Percentiles rank a stretch among this genome's conserved stretches.
Conservation (phyloP, 148 eudicot species). For the Chenopodium suecicum region DNA sequence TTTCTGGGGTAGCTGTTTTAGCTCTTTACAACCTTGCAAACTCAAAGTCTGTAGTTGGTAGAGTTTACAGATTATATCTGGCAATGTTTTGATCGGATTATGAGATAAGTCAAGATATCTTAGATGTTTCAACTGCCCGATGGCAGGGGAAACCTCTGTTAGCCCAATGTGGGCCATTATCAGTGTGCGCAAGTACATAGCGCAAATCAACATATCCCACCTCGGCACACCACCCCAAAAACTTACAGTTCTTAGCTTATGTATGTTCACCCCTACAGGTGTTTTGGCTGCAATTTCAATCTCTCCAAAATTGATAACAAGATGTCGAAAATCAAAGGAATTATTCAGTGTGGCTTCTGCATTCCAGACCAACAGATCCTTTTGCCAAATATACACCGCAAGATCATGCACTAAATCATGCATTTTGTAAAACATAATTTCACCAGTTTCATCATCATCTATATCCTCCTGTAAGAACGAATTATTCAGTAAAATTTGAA, state of each 20-base stretch:
- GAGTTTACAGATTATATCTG: conserved; percentile 17
- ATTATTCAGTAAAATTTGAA: conserved; percentile 8
- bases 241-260: not conserved
- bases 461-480: conserved; percentile 13
- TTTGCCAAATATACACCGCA: conserved; percentile 7
- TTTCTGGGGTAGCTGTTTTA: conserved; percentile 6
- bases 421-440: not conserved
- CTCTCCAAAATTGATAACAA: not conserved
- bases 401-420: conserved; percentile 25
- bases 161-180: not conserved
- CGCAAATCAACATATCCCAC: not conserved
- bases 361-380: conserved; percentile 18
- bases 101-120: conserved; percentile 15
- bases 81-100: conserved; percentile 14
- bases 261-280: not conserved
- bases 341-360: not conserved
- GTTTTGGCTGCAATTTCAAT: not conserved
- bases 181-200: conserved; percentile 14
- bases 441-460: not conserved
- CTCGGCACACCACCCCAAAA: not conserved
- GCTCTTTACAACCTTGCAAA: not conserved
- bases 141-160: conserved; percentile 11
- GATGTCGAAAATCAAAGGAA: conserved; percentile 1
- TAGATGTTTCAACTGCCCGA: conserved; percentile 16
- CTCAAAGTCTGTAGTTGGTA: conserved; percentile 20